Conservation (phyloP, 345 rosid species). For the Gossypium mustelinum region DNA sequence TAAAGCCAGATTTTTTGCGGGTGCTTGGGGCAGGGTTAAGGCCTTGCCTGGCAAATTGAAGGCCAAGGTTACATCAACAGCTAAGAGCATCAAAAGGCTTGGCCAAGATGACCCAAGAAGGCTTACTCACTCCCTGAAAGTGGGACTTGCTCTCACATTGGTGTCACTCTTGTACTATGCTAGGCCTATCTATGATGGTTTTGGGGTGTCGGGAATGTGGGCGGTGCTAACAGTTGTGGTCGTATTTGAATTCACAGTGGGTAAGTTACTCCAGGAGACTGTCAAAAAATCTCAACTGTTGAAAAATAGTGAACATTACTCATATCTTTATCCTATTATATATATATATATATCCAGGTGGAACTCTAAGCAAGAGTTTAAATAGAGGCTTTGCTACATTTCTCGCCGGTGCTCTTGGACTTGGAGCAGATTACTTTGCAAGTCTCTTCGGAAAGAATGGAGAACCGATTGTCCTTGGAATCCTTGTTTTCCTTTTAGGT, state of each 20-base stretch:
- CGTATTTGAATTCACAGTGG: constrained; percentile 73
- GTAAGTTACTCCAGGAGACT: constrained; percentile 33
- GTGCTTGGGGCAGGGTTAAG: constrained; percentile 29
- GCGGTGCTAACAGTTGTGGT: constrained; percentile 82
- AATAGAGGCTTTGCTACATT: constrained; percentile 74
- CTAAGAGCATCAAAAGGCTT: constrained; percentile 36
- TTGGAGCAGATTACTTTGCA: constrained; percentile 64
- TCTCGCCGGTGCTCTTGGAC: constrained; percentile 53
- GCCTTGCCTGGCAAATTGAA: constrained; percentile 29
- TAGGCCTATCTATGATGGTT: constrained; percentile 59
- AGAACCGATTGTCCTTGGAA: constrained; percentile 60
- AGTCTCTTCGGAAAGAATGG: constrained; percentile 51
- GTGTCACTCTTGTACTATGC: constrained; percentile 62
- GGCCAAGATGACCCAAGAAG: constrained; percentile 72
- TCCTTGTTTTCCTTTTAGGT: constrained; percentile 41
- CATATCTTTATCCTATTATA: neutral
- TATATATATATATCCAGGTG: constrained; percentile 37
- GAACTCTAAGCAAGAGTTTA: constrained; percentile 56
- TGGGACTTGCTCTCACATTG: constrained; percentile 71
- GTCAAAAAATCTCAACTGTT: neutral
- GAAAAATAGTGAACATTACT: neutral
- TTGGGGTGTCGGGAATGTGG: constrained; percentile 80
- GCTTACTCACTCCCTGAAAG: constrained; percentile 68
- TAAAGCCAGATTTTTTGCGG: constrained; percentile 23
- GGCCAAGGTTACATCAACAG: constrained; percentile 21